phyloP scores from a whole-genome alignment of 164 flowering plant genomes.

The Euptelea pleiosperma region DNA sequence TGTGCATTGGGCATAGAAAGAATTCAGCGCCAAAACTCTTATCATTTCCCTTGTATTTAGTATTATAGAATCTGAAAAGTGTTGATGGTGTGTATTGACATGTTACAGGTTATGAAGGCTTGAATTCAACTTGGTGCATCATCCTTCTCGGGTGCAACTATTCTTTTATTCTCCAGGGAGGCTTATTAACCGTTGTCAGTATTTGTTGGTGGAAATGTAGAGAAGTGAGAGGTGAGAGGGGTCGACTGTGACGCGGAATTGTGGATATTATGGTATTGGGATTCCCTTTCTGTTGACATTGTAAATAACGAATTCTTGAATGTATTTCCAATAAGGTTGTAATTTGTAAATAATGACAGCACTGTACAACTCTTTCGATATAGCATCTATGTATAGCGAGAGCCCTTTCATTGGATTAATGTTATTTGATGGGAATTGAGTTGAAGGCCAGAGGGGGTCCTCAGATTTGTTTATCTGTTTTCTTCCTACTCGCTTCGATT shows the following conservation, averaged over 20 bases:
- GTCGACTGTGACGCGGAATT: slow-evolving; percentile 15
- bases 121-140: background rate
- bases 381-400: slow-evolving; percentile 1
- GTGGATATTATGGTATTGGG: slow-evolving; percentile 14
- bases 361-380: slow-evolving; percentile 5
- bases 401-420: background rate
- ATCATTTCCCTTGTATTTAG: background rate
- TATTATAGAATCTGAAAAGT: background rate
- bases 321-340: slow-evolving; percentile 16
- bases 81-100: background rate
- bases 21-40: too few species aligned
- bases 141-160: slow-evolving; percentile 34
- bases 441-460: background rate
- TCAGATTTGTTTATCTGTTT: too few species aligned
- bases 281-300: slow-evolving; percentile 13
- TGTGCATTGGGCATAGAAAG: too few species aligned
- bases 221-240: too few species aligned
- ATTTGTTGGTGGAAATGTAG: slow-evolving; percentile 23
- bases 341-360: slow-evolving; percentile 16
- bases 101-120: slow-evolving; percentile 8
- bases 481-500: background rate
- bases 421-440: slow-evolving; percentile 1
- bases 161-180: slow-evolving; percentile 45
- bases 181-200: slow-evolving; percentile 34
- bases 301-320: slow-evolving; percentile 26